These are phyloP conservation scores for Scedosporium dehoogii DNA, from an alignment of 2,329 filamentous ascomycete species.

Conservation along the genomic window DNA sequence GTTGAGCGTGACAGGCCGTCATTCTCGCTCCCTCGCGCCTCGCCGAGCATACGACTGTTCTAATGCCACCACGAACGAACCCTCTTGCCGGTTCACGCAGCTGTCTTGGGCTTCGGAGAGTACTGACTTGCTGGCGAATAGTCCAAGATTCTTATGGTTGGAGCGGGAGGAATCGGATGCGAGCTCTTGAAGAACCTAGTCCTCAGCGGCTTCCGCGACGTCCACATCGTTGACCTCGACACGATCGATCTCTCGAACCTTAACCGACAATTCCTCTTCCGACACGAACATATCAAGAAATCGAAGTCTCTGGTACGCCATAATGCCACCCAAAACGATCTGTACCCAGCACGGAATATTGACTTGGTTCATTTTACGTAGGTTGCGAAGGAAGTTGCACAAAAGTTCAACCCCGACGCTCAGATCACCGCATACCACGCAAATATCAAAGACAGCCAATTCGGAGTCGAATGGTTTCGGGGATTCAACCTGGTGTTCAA, in stretches of 20 bases:
- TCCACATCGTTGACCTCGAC: slow-evolving; percentile 93
- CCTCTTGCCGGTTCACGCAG: neutral
- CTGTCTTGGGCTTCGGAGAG: neutral
- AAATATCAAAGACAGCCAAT: slow-evolving; percentile 85
- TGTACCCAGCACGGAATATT: neutral
- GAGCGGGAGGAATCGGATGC: slow-evolving; percentile 93
- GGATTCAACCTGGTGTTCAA: slow-evolving; percentile 86
- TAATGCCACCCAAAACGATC: neutral
- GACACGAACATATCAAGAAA: slow-evolving; percentile 96
- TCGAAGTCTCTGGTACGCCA: slow-evolving; percentile 76
- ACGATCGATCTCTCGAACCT: slow-evolving; percentile 97
- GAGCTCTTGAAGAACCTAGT: slow-evolving; percentile 96
- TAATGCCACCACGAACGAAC: neutral
- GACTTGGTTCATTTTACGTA: slow-evolving; percentile 21
- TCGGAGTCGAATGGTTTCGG: slow-evolving; percentile 82
- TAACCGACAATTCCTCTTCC: slow-evolving; percentile 94
- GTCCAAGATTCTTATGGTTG: slow-evolving; percentile 86
- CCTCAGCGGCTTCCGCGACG: slow-evolving; percentile 81
- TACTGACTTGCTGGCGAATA: slow-evolving; percentile 27
- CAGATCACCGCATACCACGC: slow-evolving; percentile 84
- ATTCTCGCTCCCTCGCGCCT: too few relatives aligned
- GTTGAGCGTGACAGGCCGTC: too few relatives aligned
- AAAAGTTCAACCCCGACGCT: slow-evolving; percentile 80
- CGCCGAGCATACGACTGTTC: too few relatives aligned
- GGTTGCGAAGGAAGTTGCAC: slow-evolving; percentile 87